These are phyloP conservation scores for Lycium ferocissimum DNA, from an alignment of 257 asterid species.

Conservation along the genomic window DNA sequence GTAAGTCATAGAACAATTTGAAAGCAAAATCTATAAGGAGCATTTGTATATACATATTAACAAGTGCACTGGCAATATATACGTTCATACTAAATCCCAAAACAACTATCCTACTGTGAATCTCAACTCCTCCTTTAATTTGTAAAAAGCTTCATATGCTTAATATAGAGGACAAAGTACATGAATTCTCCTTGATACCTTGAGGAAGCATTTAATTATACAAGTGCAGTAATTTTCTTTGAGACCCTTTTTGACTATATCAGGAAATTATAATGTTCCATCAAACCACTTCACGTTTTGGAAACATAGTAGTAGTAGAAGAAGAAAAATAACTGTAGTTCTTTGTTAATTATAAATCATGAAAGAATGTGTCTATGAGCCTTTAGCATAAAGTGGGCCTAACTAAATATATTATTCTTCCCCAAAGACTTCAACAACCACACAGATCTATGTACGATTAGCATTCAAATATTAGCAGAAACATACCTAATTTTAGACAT, in stretches of 20 bases:
- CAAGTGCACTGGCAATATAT: slow-evolving; percentile 57
- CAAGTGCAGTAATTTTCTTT: slow-evolving; percentile 40
- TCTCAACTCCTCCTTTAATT: slow-evolving; percentile 44
- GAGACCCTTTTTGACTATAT: slow-evolving; percentile 46
- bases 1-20: slow-evolving; percentile 51
- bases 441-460: too few relatives aligned
- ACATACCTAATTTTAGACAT: too few relatives aligned
- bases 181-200: slow-evolving; percentile 56
- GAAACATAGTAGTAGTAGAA: neutral
- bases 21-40: slow-evolving; percentile 47
- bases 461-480: too few relatives aligned
- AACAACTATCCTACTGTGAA: slow-evolving; percentile 59
- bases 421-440: too few relatives aligned
- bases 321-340: too few relatives aligned
- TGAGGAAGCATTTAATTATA: slow-evolving; percentile 52
- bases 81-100: slow-evolving; percentile 52
- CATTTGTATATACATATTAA: slow-evolving; percentile 63
- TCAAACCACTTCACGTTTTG: slow-evolving; percentile 56
- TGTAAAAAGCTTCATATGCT: slow-evolving; percentile 53
- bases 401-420: too few relatives aligned
- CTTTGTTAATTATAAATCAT: too few relatives aligned
- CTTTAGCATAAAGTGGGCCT: too few relatives aligned
- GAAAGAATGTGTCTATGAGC: too few relatives aligned
- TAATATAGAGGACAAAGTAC: slow-evolving; percentile 59
- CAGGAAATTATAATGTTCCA: slow-evolving; percentile 74